Evolutionary conservation across 768 basidiomycete genomes (phyloP), one percentile per base, ranked within the genome.

Genomic region (Pulveroboletus ravenelii): DNA sequence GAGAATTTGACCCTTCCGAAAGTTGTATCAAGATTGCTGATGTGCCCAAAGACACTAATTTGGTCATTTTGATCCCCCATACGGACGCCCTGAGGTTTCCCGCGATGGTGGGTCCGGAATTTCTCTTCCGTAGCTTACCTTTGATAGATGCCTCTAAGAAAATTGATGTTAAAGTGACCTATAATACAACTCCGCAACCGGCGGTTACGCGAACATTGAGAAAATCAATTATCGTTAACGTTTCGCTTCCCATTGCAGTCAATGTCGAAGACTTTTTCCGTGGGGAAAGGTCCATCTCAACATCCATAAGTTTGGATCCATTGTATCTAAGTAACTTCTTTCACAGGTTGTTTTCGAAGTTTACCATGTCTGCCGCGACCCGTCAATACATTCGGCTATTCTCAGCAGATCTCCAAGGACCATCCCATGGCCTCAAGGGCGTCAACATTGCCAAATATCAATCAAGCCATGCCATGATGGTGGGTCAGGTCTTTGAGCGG

Each of bases 231-330:
- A 67, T 75, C 3, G 73, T 94, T 5, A 74, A 78, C 13, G 82
- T 86, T 7, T 77, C 86, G 0, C 74, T 97, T 4, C 94, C 95
- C 0, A 74, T 99, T 39, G 81, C 87, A 3, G 89, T 97, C 51
- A 96, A 94, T 51, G 95, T 98, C 0, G 89, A 97, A 68, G 96
- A 99, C 65, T 94, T 92, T 68, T 97, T 98, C 74, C 82, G 95
- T 18, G 86, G 87, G 25, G 74, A 81, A 49, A 84, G 82, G 95
- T 93, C 34, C 6, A 12, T 30, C 48, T 36, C 31, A 20, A 5
- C 7, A 20, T 45, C 51, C 50, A 23, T 47, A 36, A 18, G 42
- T 32, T 40, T 29, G 50, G 43, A 35, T 51, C 3, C 29, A 38
- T 18, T 38, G 34, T 37, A 41, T n/a, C 34, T 17, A 32, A 42